These are phyloP conservation scores for Vitis rupestris DNA, from an alignment of 164 flowering plant species.

Conservation along the genomic window DNA sequence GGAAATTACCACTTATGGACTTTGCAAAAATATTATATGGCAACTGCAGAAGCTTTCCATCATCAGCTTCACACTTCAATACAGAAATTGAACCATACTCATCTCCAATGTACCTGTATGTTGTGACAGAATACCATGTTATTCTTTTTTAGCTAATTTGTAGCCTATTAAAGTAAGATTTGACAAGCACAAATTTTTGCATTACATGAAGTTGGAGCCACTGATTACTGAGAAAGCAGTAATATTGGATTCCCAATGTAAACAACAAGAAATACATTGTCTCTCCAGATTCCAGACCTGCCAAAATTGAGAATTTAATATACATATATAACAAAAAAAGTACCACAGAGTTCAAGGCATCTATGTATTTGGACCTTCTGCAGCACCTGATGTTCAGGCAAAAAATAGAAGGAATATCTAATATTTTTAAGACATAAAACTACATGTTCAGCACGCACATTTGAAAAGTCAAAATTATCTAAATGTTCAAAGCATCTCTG, in stretches of 20 bases:
- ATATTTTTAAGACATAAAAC: neutral
- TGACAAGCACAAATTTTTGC: neutral
- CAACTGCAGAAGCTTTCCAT: constrained; percentile 45
- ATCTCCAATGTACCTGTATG: constrained; percentile 75
- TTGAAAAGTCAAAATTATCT: too few species aligned
- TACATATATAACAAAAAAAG: neutral
- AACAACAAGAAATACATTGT: constrained; percentile 42
- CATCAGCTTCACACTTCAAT: constrained; percentile 57
- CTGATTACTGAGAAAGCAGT: constrained; percentile 76
- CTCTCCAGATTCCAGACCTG: constrained; percentile 87
- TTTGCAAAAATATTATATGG: constrained; percentile 62
- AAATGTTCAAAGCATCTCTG: too few species aligned
- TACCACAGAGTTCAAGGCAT: neutral
- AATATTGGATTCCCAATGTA: constrained; percentile 78
- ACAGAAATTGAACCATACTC: constrained; percentile 73
- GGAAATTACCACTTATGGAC: constrained; percentile 45
- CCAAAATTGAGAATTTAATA: constrained; percentile 5
- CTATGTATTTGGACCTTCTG: neutral
- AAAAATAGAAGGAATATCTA: neutral
- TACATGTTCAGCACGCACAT: neutral
- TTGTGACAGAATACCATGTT: constrained; percentile 8
- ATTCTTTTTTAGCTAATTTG: constrained; percentile 5
- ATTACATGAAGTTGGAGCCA: constrained; percentile 75
- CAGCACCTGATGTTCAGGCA: neutral
- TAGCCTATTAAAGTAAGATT: constrained; percentile 1